phyloP scores from a whole-genome alignment of 805 yeast genomes.

The Yamadazyma kitorensis region DNA sequence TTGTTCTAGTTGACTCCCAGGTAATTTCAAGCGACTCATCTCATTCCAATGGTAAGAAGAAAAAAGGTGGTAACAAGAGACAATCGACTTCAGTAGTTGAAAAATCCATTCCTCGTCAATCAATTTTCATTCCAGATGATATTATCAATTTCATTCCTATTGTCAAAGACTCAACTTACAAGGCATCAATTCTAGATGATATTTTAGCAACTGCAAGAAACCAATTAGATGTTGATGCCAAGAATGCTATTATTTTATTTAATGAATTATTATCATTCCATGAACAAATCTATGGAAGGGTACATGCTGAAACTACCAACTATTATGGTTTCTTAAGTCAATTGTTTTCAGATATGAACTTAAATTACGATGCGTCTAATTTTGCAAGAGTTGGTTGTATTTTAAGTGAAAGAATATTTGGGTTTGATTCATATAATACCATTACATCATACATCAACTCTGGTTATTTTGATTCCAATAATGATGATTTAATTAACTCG shows the following conservation, averaged over 20 bases:
- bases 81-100: constrained; percentile 11
- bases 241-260: constrained; percentile 44
- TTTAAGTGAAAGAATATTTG: constrained; percentile 75
- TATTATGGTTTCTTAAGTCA: constrained; percentile 66
- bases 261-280: constrained; percentile 67
- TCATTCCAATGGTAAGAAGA: constrained; percentile 29
- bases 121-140: constrained; percentile 59
- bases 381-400: constrained; percentile 66
- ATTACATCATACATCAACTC: constrained; percentile 69
- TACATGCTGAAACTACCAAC: constrained; percentile 76
- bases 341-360: constrained; percentile 58
- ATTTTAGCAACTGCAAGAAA: constrained; percentile 63
- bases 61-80: constrained; percentile 23
- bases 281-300: constrained; percentile 80
- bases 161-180: constrained; percentile 68
- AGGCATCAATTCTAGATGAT: constrained; percentile 69
- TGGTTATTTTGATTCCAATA: constrained; percentile 66
- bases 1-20: constrained; percentile 12
- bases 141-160: constrained; percentile 68
- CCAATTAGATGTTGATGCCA: constrained; percentile 36
- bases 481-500: constrained; percentile 57
- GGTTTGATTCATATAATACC: constrained; percentile 78
- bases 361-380: constrained; percentile 56
- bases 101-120: constrained; percentile 20
- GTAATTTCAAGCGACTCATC: too few species aligned